These are phyloP conservation scores for Postia placenta DNA, from an alignment of 768 basidiomycete genomes.

Conservation along the genomic window DNA sequence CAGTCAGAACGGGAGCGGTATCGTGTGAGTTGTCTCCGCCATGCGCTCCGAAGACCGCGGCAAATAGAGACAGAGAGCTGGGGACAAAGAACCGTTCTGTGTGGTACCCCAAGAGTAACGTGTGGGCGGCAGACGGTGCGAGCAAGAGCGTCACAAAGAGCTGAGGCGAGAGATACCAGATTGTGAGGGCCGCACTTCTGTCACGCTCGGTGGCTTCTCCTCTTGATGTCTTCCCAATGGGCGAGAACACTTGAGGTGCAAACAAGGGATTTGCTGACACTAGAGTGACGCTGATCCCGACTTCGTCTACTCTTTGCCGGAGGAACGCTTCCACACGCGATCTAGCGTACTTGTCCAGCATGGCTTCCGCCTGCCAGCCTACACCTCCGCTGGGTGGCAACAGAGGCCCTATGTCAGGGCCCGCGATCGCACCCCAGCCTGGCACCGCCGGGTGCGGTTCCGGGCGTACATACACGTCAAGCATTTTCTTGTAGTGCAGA, in stretches of 20 bases:
- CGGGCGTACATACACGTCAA: conserved; percentile 54
- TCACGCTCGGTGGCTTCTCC: not conserved
- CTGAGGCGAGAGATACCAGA: conserved; percentile 39
- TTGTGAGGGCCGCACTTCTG: conserved; percentile 19
- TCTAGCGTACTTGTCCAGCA: conserved; percentile 26
- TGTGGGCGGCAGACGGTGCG: conserved; percentile 37
- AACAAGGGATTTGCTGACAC: conserved; percentile 28
- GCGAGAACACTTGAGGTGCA: conserved; percentile 15
- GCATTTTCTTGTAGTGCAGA: conserved; percentile 50
- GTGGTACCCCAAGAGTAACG: conserved; percentile 31
- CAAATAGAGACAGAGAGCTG: conserved; percentile 31
- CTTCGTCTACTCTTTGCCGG: conserved; percentile 26
- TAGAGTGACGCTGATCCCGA: conserved; percentile 31
- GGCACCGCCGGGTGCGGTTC: conserved; percentile 38
- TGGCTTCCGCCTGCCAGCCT: conserved; percentile 27
- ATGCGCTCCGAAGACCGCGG: conserved; percentile 23
- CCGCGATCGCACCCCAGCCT: not conserved
- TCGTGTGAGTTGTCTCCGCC: not conserved
- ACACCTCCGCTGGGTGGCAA: conserved; percentile 27
- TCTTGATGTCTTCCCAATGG: not conserved
- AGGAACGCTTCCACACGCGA: conserved; percentile 29
- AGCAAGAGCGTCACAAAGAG: conserved; percentile 43
- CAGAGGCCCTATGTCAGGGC: not conserved
- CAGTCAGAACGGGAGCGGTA: not conserved
- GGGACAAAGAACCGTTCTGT: conserved; percentile 33